A percentile compares a stretch with the other conserved stretches of the same genome.
Evolutionary conservation across 2,329 filamentous ascomycete species (phyloP).

Genomic region (Alternaria gaisen): DNA sequence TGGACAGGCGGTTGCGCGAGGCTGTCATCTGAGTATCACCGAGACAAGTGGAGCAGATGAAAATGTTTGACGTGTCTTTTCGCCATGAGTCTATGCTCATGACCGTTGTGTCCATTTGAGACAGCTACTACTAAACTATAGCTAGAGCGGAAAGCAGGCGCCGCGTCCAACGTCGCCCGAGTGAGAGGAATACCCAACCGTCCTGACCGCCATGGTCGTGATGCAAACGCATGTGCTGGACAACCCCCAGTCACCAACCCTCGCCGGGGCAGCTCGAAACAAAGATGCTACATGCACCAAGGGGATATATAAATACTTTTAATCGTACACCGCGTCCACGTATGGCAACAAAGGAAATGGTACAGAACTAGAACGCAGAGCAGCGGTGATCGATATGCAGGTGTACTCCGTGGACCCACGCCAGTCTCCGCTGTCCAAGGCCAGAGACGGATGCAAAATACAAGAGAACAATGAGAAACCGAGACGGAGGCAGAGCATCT

Average conservation of each 20-base stretch:
- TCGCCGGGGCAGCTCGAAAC: slow-evolving; percentile 29
- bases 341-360: slow-evolving; percentile 31
- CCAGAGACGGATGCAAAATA: slow-evolving; percentile 23
- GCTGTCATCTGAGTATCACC: slow-evolving; percentile 23
- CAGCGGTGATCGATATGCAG: slow-evolving; percentile 32
- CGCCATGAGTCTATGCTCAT: slow-evolving; percentile 30
- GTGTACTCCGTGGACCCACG: slow-evolving; percentile 33
- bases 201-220: slow-evolving; percentile 19
- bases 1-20: slow-evolving; percentile 20
- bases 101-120: slow-evolving; percentile 32
- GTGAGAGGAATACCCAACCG: slow-evolving; percentile 35
- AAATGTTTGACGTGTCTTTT: slow-evolving; percentile 15
- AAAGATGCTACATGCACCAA: slow-evolving; percentile 20
- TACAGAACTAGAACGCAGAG: slow-evolving; percentile 34
- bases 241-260: slow-evolving; percentile 18
- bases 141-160: slow-evolving; percentile 30
- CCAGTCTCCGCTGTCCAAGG: slow-evolving; percentile 20
- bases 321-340: slow-evolving; percentile 37
- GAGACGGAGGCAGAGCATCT: slow-evolving; percentile 14
- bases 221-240: slow-evolving; percentile 16
- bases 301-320: slow-evolving; percentile 43
- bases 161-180: slow-evolving; percentile 26
- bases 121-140: slow-evolving; percentile 28
- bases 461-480: slow-evolving; percentile 12
- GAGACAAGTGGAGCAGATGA: slow-evolving; percentile 5